Base-by-base conservation (phyloP, 768 basidiomycete genomes). In the Macrocybe gigantea region DNA sequence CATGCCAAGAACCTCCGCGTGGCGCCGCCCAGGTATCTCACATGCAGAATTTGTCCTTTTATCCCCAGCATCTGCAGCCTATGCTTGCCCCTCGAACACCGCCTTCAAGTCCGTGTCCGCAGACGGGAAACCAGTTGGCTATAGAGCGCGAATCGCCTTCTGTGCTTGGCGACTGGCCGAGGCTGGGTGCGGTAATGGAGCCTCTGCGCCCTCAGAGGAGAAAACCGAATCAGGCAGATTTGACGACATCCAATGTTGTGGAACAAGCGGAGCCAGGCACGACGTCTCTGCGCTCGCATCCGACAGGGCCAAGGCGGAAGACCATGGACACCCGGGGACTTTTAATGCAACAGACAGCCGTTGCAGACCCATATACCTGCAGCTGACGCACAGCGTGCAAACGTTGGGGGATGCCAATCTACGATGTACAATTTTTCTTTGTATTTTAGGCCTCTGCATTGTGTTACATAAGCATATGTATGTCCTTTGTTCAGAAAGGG, bases 91-190 rank as follows among this genome's bases (percentile, higher is more conserved):
- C 45, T 12, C 34, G 49, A 36, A 34, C 49, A 29, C 7, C 41
- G 13, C 22, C 51, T 43, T 9, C 49, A n/a, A 48, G 37, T 33
- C 51, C 46, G 35, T 52, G 49, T 7, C 58, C 49, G 14, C 57
- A 55, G 30, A 63, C 52, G 11, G 53, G 49, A 32, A 55, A 53
- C 34, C 51, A 48, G 1, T 64, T 59, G 30, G 33, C 49, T 33
- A 36, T 44, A 14, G 47, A 46, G 6, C 60, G 67, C 10, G 54
- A 67, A 4, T 65, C 68, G 10, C 72, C 77, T 31, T 65, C 73
- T 29, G 76, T 74, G 3, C 60, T 82, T 1, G 76, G 78, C 12
- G 62, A 76, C 33, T 82, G 82, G 80, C 82, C 79, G 34, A 72
- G 74, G 14, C 54, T 58, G 8, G 71, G 80, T 52, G 62, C 66